Evolutionary conservation across 1,139 yeast genomes (phyloP).

Genomic region (Suhomyces bribrorum): DNA sequence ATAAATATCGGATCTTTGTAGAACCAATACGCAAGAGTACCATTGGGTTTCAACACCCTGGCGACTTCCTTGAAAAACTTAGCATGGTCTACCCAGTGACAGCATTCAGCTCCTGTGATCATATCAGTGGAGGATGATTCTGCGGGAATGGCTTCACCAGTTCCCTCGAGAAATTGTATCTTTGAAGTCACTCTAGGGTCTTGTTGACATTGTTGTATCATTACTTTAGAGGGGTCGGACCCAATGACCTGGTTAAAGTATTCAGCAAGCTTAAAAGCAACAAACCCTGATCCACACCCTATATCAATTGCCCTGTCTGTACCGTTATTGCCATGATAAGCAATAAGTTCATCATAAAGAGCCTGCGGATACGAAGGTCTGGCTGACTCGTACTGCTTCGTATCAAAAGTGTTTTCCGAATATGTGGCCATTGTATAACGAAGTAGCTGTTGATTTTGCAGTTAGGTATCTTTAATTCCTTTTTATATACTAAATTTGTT

Average conservation of each 20-base stretch:
- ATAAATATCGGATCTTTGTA: constrained; percentile 44
- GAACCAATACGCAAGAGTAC: constrained; percentile 46
- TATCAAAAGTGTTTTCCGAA: constrained; percentile 35
- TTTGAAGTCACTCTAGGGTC: constrained; percentile 9
- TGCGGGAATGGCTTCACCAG: constrained; percentile 29
- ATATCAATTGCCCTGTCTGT: constrained; percentile 51
- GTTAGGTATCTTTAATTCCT: no score
- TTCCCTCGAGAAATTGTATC: constrained; percentile 31
- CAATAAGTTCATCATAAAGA: constrained; percentile 33
- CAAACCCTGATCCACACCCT: constrained; percentile 88
- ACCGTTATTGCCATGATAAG: constrained; percentile 29
- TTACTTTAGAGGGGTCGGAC: constrained; percentile 63
- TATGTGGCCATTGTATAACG: constrained; percentile 36
- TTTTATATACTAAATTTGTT: background rate
- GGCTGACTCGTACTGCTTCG: constrained; percentile 39
- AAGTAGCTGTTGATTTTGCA: background rate
- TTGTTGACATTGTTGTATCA: constrained; percentile 55
- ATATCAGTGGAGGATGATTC: constrained; percentile 26
- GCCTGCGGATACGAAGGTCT: constrained; percentile 40
- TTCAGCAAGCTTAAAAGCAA: constrained; percentile 54
- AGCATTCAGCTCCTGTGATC: constrained; percentile 48
- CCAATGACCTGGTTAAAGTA: constrained; percentile 57
- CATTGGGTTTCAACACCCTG: constrained; percentile 35
- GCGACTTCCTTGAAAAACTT: constrained; percentile 32
- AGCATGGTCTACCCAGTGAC: constrained; percentile 47